Conservation (phyloP, 768 basidiomycete genomes). For the Gymnopilus dilepis region DNA sequence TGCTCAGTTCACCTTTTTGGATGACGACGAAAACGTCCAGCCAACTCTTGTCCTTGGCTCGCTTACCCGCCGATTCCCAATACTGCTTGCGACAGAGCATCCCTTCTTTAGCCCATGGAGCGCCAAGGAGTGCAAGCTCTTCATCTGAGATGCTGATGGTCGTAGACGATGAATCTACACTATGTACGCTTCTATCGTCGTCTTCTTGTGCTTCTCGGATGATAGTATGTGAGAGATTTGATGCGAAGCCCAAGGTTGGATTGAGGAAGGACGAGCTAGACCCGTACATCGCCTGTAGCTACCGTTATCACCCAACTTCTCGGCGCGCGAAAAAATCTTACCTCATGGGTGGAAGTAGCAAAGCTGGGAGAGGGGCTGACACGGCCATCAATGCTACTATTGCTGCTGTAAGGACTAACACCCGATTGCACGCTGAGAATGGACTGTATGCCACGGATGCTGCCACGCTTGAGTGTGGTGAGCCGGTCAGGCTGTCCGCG, state of each 20-base stretch:
- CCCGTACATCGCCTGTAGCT: slow-evolving; percentile 56
- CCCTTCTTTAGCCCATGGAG: slow-evolving; percentile 99
- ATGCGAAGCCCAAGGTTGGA: slow-evolving; percentile 94
- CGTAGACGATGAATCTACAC: slow-evolving; percentile 68
- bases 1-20: slow-evolving; percentile 90
- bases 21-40: slow-evolving; percentile 96
- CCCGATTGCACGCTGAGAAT: slow-evolving; percentile 70
- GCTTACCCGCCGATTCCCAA: slow-evolving; percentile 84
- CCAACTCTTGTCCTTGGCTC: slow-evolving; percentile 91
- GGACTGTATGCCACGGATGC: slow-evolving; percentile 86
- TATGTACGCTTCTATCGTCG: slow-evolving; percentile 73
- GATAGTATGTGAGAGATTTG: slow-evolving; percentile 94
- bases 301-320: not conserved
- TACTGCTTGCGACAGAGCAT: slow-evolving; percentile 95
- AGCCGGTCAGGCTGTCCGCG: slow-evolving; percentile 75
- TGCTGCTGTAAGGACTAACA: slow-evolving; percentile 85
- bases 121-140: slow-evolving; percentile 91
- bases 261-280: slow-evolving; percentile 75
- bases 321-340: too few species aligned
- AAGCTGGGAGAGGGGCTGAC: slow-evolving; percentile 96
- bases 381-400: slow-evolving; percentile 83
- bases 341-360: slow-evolving; percentile 88
- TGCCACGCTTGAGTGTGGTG: slow-evolving; percentile 84
- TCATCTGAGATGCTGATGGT: slow-evolving; percentile 92
- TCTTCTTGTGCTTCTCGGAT: slow-evolving; percentile 95